Evolutionary conservation across 2,329 filamentous ascomycete species (phyloP).

Genomic region (Diaporthe sp.): DNA sequence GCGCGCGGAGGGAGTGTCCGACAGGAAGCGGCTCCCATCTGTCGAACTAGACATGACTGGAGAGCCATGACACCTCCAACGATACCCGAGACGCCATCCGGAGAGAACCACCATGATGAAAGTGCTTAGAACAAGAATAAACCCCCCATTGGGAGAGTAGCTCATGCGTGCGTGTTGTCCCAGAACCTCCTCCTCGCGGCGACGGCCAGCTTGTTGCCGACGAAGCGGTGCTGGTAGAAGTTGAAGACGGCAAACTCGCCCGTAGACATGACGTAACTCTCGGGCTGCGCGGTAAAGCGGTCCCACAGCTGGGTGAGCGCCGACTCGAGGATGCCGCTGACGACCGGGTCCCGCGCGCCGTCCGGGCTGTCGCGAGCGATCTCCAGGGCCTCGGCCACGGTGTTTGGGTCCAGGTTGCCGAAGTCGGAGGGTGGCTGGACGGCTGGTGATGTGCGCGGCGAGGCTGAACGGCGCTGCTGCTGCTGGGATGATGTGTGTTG

Average conservation of each 20-base stretch:
- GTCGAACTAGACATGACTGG: not conserved
- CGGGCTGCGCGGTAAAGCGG: slow-evolving; percentile 73
- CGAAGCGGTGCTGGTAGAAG: slow-evolving; percentile 79
- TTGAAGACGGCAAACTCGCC: slow-evolving; percentile 92
- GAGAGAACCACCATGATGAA: not conserved
- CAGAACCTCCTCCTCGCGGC: slow-evolving; percentile 66
- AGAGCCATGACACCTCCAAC: not conserved
- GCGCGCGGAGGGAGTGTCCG: not conserved
- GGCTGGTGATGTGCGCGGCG: slow-evolving; percentile 37
- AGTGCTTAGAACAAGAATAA: not conserved
- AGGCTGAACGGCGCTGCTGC: slow-evolving; percentile 22
- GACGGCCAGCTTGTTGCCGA: slow-evolving; percentile 62
- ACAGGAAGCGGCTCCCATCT: not conserved
- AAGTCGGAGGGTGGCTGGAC: slow-evolving; percentile 35
- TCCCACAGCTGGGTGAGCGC: slow-evolving; percentile 76
- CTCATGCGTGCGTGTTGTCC: slow-evolving; percentile 58
- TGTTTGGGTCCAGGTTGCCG: slow-evolving; percentile 33
- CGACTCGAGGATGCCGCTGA: slow-evolving; percentile 74
- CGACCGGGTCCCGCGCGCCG: slow-evolving; percentile 71
- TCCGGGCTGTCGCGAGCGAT: slow-evolving; percentile 80
- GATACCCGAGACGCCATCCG: not conserved
- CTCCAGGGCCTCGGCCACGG: slow-evolving; percentile 77
- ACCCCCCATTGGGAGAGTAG: not conserved
- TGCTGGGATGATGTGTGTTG: slow-evolving; percentile 1
- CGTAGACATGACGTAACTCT: slow-evolving; percentile 78